Conservation (phyloP, 352 stramenopile species). For the Globisporangium parvum region DNA sequence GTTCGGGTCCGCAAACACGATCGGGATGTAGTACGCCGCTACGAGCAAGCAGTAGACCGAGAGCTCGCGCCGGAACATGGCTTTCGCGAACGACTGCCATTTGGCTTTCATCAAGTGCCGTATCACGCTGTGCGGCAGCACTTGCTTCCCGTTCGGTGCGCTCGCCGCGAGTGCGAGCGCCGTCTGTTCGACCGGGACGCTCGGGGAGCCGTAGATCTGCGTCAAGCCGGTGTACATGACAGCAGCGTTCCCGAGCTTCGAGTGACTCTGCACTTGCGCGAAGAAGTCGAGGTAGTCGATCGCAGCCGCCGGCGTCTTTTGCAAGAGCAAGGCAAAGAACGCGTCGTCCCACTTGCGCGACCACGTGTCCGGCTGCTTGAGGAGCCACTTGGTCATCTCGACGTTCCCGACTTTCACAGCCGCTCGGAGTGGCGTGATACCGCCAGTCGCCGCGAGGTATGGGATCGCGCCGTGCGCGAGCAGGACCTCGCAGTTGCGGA, state of each 20-base stretch:
- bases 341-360: slow-evolving; percentile 30
- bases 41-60: slow-evolving; percentile 40
- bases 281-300: slow-evolving; percentile 49
- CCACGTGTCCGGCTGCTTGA: slow-evolving; percentile 32
- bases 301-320: slow-evolving; percentile 36
- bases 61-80: slow-evolving; percentile 50
- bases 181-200: slow-evolving; percentile 38
- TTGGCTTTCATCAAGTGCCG: slow-evolving; percentile 46
- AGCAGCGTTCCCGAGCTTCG: slow-evolving; percentile 32
- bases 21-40: slow-evolving; percentile 47
- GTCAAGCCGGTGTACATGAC: slow-evolving; percentile 45
- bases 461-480: slow-evolving; percentile 33
- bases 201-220: slow-evolving; percentile 45
- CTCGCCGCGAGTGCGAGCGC: slow-evolving; percentile 32
- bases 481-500: slow-evolving; percentile 37
- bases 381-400: slow-evolving; percentile 44
- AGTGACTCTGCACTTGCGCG: slow-evolving; percentile 36
- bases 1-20: slow-evolving; percentile 43
- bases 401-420: slow-evolving; percentile 51
- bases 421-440: slow-evolving; percentile 38
- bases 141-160: slow-evolving; percentile 25
- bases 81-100: slow-evolving; percentile 46
- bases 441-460: slow-evolving; percentile 20
- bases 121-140: slow-evolving; percentile 54
- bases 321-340: slow-evolving; percentile 49